Evolutionary conservation across 768 basidiomycete species (phyloP), one percentile per base, ranked within the genome.

Genomic region (Amanita fuliginea): DNA sequence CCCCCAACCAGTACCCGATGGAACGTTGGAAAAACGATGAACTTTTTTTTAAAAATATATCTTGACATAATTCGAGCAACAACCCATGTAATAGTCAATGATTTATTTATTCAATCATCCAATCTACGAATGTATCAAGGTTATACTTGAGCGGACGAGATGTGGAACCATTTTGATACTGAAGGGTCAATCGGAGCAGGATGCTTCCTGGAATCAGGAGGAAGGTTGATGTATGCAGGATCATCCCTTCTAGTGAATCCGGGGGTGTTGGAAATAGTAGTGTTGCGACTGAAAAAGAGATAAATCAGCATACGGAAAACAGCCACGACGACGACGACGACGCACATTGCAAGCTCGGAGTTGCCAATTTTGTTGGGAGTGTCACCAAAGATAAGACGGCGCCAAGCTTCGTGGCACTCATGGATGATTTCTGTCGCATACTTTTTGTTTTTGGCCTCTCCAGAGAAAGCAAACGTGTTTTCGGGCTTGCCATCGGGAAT

Each of bases 361-460:
- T 68, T 63, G 41, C 78, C 54, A 14, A 83, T 85, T 71, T 83
- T 85, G 54, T 84, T 80, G 36, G 82, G 78, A 54, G 67, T 72
- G 56, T 96, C 87, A 54, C 93, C 91, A 46, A 69, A 71, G 65
- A 93, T 76, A 58, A 99, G 79, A 61, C 88, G 88, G 61, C 92
- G 89, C 96, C 96, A 99, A 33, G 96, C 88, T 67, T 98, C 96
- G 64, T 98, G 86, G 70, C 90, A 94, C 66, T 99, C 96, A 67
- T 96, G 94, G 63, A 99, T 87, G 71, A 98, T 96, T 70, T 98
- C 95, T 47, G 88, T 91, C 28, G 96, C 96, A 64, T 98, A 99
- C 68, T 95, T 96, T 78, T 95, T 96, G 77, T 96, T 96, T 76
- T 98, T 99, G 56, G 95, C 95, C 71, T 99, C 96, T 51, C 96